phyloP scores from a whole-genome alignment of 176 grass and related monocot genomes.

The Hyparrhenia diplandra region DNA sequence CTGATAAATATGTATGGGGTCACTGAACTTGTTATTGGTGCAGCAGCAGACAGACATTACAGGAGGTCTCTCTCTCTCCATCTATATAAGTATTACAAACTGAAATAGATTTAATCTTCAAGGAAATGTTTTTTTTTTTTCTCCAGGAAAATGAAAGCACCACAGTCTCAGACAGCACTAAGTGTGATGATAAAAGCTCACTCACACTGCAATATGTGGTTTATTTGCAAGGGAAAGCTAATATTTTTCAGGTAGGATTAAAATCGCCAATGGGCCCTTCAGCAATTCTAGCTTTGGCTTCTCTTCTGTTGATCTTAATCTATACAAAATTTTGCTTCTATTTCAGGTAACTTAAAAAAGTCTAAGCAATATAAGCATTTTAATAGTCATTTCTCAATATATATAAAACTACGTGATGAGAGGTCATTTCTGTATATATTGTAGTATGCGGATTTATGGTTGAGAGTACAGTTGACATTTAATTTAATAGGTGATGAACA shows the following conservation, averaged over 20 bases:
- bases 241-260: conserved; percentile 28
- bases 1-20: conserved; percentile 11
- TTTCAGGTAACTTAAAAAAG: not conserved
- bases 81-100: not conserved
- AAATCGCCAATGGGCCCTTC: not conserved
- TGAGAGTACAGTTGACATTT: not conserved
- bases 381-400: not conserved
- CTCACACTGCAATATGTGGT: conserved; percentile 36
- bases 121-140: not conserved
- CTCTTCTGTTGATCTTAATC: not conserved
- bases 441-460: not conserved
- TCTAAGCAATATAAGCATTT: not conserved
- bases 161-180: conserved; percentile 28
- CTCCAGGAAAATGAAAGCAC: conserved; percentile 36
- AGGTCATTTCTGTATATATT: not conserved
- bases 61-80: not conserved
- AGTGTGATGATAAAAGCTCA: conserved; percentile 25
- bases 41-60: conserved; percentile 23
- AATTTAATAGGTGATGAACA: not conserved
- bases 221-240: conserved; percentile 44
- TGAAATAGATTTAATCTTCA: not conserved
- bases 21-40: conserved; percentile 32
- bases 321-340: not conserved
- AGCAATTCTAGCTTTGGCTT: not conserved
- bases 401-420: not conserved